Evolutionary conservation across 2,329 filamentous ascomycete genomes (phyloP).

Genomic region (Ophiocordyceps camponoti-leonardi): DNA sequence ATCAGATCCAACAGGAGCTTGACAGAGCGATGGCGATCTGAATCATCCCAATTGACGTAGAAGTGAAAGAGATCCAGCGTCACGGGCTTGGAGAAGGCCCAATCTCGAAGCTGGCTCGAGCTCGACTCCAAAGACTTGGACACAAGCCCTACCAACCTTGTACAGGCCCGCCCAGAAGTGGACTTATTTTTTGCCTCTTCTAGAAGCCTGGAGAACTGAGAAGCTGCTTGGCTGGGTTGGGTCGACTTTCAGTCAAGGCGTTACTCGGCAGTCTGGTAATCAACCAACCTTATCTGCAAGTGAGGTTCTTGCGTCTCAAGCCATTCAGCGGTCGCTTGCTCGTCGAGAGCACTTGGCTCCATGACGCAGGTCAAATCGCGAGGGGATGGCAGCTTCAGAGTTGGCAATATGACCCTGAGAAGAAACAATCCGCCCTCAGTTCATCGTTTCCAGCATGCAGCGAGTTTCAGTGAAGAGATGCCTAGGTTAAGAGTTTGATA

Average conservation of each 20-base stretch:
- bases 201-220: slow-evolving; percentile 30
- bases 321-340: slow-evolving; percentile 21
- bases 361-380: too few species aligned
- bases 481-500: too few species aligned
- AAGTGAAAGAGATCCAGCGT: slow-evolving; percentile 38
- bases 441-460: too few species aligned
- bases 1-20: slow-evolving; percentile 43
- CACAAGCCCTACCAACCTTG: slow-evolving; percentile 44
- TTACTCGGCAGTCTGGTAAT: slow-evolving; percentile 3
- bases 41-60: slow-evolving; percentile 51
- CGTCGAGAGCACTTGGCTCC: slow-evolving; percentile 8
- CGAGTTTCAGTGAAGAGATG: too few species aligned
- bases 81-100: slow-evolving; percentile 33
- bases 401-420: too few species aligned
- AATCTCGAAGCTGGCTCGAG: slow-evolving; percentile 21
- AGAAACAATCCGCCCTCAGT: too few species aligned
- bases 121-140: slow-evolving; percentile 38
- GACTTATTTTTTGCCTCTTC: slow-evolving; percentile 31
- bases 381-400: too few species aligned
- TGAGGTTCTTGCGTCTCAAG: slow-evolving; percentile 20
- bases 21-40: slow-evolving; percentile 46
- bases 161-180: slow-evolving; percentile 35
- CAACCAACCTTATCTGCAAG: slow-evolving; percentile 16
- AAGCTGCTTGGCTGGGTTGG: slow-evolving; percentile 14
- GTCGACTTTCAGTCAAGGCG: not conserved